A percentile compares a stretch with the other conserved stretches of the same genome.
These are phyloP conservation scores for Coleophoma cylindrospora DNA, from an alignment of 2,329 filamentous ascomycete species.

Conservation along the genomic window DNA sequence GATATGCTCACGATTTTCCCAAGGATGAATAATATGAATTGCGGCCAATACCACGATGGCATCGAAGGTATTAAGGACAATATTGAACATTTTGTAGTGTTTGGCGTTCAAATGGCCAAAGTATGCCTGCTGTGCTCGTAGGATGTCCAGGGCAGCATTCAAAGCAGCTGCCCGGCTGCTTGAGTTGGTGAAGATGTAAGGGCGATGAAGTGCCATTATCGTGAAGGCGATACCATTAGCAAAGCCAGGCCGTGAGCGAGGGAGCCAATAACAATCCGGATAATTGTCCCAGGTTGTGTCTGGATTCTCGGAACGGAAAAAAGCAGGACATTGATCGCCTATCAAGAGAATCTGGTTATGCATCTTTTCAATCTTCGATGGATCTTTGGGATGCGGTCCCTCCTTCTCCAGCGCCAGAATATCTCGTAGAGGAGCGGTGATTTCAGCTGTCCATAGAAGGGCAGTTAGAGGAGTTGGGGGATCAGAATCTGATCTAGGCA, in stretches of 20 bases:
- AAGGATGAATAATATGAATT: conserved; percentile 56
- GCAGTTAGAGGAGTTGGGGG: conserved; percentile 53
- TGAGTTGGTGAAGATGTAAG: conserved; percentile 54
- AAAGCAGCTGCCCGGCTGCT: conserved; percentile 50
- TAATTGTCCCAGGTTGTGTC: conserved; percentile 51
- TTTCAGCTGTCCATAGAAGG: conserved; percentile 43
- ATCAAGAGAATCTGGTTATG: conserved; percentile 45
- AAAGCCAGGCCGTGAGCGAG: conserved; percentile 39
- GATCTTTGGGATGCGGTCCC: conserved; percentile 49
- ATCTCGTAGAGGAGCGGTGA: conserved; percentile 43
- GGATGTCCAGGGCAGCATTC: conserved; percentile 48
- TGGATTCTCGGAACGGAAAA: conserved; percentile 48
- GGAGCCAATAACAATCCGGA: conserved; percentile 50
- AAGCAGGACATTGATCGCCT: conserved; percentile 43
- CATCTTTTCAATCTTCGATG: conserved; percentile 46
- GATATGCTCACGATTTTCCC: conserved; percentile 44
- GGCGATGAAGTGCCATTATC: conserved; percentile 54
- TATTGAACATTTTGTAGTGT: conserved; percentile 47
- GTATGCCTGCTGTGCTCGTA: conserved; percentile 50
- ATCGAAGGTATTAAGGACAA: conserved; percentile 61
- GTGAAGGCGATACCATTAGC: conserved; percentile 45
- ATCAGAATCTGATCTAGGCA: conserved; percentile 37
- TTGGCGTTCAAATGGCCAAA: conserved; percentile 40
- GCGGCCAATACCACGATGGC: conserved; percentile 56
- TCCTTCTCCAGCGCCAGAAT: conserved; percentile 51